phyloP scores from a whole-genome alignment of 2,329 filamentous ascomycete genomes.

The Paecilomyces niveus region DNA sequence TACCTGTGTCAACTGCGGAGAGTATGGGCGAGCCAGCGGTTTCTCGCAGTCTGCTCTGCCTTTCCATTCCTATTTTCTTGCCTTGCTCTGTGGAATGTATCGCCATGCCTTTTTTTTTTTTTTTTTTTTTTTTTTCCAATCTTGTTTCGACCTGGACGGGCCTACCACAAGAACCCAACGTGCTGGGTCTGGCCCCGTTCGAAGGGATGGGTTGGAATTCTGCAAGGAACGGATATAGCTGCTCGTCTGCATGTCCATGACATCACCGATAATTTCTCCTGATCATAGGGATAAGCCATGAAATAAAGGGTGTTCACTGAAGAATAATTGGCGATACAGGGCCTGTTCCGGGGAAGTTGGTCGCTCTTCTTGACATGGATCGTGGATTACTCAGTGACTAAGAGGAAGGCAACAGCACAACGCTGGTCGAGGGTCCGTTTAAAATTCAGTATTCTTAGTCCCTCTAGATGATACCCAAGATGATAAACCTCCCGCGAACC shows the following conservation, averaged over 20 bases:
- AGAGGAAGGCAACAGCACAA: not conserved
- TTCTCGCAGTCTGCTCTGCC: not conserved
- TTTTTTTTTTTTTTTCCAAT: too few species aligned
- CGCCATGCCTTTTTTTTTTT: too few species aligned
- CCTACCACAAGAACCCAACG: not conserved
- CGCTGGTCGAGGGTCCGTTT: not conserved
- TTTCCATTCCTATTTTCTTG: not conserved
- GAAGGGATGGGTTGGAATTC: not conserved
- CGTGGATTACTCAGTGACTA: not conserved
- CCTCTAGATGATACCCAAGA: not conserved
- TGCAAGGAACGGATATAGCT: not conserved
- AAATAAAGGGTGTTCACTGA: not conserved
- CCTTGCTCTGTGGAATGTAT: not conserved
- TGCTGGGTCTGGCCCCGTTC: not conserved
- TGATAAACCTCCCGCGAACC: not conserved
- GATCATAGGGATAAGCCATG: not conserved
- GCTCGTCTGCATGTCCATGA: not conserved
- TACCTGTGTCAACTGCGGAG: not conserved
- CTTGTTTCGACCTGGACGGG: not conserved
- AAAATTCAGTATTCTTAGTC: not conserved
- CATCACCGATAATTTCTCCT: not conserved
- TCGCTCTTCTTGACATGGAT: not conserved
- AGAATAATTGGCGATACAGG: not conserved
- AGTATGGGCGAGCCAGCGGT: not conserved
- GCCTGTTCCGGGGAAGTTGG: not conserved